These are phyloP conservation scores for Tuber microsphaerosporum DNA, from an alignment of 495 filamentous ascomycete species.

Conservation along the genomic window DNA sequence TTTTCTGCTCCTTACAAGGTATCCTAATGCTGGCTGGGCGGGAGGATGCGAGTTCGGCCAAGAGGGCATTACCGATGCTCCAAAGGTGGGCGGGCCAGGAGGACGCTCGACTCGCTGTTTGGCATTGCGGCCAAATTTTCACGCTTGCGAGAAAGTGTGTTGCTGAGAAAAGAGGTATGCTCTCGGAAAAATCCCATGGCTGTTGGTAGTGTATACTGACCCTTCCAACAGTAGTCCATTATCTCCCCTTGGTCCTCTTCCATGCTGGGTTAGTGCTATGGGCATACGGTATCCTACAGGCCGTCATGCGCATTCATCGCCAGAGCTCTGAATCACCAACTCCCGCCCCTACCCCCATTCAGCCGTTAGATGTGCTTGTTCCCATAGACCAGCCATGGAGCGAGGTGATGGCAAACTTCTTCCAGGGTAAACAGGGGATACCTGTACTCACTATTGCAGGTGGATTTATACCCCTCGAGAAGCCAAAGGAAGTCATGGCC, in stretches of 20 bases:
- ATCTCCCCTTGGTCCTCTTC: background rate
- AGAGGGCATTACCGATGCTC: background rate
- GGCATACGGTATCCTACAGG: background rate
- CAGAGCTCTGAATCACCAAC: background rate
- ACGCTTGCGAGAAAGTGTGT: background rate
- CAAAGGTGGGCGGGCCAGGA: background rate
- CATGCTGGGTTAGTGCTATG: background rate
- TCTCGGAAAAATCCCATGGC: background rate
- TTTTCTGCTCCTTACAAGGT: background rate
- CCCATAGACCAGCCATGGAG: background rate
- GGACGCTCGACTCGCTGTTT: background rate
- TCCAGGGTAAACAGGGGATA: background rate
- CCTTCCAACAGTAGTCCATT: background rate
- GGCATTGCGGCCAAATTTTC: slow-evolving; percentile 1
- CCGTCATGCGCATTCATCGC: slow-evolving; percentile 1
- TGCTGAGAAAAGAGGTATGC: slow-evolving; percentile 1
- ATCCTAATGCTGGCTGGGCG: background rate
- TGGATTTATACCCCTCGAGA: background rate
- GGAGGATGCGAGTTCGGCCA: background rate
- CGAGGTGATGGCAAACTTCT: background rate
- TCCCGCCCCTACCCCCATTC: background rate
- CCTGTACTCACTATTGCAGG: background rate
- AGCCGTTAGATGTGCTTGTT: background rate
- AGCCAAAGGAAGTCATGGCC: slow-evolving; percentile 4
- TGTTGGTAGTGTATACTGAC: background rate